Base-by-base conservation (phyloP, 2,329 filamentous ascomycete species). In the Fusarium camptoceras region DNA sequence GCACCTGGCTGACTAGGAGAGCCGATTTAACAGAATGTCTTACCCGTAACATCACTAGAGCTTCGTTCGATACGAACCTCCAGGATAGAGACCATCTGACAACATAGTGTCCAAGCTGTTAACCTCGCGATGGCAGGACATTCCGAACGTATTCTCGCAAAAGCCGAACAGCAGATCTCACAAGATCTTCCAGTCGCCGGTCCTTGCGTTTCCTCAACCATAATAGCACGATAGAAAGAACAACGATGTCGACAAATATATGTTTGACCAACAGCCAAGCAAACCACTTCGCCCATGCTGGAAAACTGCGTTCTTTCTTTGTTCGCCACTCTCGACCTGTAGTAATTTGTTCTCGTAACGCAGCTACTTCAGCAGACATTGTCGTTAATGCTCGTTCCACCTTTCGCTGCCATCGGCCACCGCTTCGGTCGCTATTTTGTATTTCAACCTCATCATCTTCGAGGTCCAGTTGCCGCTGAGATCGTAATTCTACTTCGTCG, bases 311-410 rank as follows among this genome's bases (percentile, higher is more conserved):
- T 66, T 88, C 87, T 71, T 87, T 90, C 71, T 87, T 88, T 20
- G 88, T 86, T 66, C 88, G 87, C 82, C 92, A 92, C 71, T 95
- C 88, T 15, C 92, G 86, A 0, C 93, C 90, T 0, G 89, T 87
- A 56, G 94, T 91, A 72, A 98, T 91, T 77, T 98, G 94, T 80
- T 99, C 96, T 37, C 96, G 88, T 66, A 98, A 81, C 1, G 96
- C 96, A 2, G 96, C 94, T 31, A 99, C 89, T 81, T 99, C 96
- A 18, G 94, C 92, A 8, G 94, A 97, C 82, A 98, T 90, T 73
- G 94, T 93, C 59, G 95, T 93, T 59, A 98, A 85, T 24, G 94
- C 93, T 44, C 90, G 88, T 81, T 98, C 95, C 66, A 98, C 91
- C 73, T 92, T 90, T 64, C 88, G 90, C 54, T 92, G 90, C 93